phyloP scores from a whole-genome alignment of 2,329 filamentous ascomycete species.

The Rhexocercosporidium sp. region DNA sequence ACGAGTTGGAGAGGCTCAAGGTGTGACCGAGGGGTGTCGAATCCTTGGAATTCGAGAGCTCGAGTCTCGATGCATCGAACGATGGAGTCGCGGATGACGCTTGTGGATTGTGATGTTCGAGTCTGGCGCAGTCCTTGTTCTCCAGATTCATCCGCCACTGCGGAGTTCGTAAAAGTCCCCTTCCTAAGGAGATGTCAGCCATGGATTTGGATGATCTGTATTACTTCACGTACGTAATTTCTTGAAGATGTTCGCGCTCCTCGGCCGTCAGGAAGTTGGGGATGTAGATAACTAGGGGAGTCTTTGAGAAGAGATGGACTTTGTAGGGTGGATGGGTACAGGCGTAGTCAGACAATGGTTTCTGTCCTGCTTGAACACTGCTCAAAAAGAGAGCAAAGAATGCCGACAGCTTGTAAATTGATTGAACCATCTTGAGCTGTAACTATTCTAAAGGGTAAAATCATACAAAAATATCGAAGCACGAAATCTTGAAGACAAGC shows the following conservation, averaged over 20 bases:
- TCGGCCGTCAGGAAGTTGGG: conserved; percentile 54
- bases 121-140: conserved; percentile 50
- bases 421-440: neutral
- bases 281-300: conserved; percentile 61
- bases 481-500: neutral
- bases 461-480: neutral
- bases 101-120: conserved; percentile 55
- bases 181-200: conserved; percentile 22
- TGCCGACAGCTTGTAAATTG: neutral
- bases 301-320: conserved; percentile 54
- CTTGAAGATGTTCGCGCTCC: conserved; percentile 56
- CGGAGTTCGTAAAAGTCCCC: conserved; percentile 46
- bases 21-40: conserved; percentile 55
- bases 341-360: neutral
- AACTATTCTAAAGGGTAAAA: neutral
- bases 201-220: neutral
- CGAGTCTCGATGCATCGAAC: conserved; percentile 62
- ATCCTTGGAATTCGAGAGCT: conserved; percentile 61
- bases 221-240: conserved; percentile 50
- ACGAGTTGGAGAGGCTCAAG: conserved; percentile 65
- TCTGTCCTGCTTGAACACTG: conserved; percentile 13
- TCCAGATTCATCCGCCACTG: conserved; percentile 53
- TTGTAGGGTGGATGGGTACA: conserved; percentile 30
- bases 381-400: neutral
- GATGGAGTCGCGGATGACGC: conserved; percentile 48